Evolutionary conservation across 2,329 filamentous ascomycete species (phyloP), one percentile per base, ranked within the genome.

Genomic region (Alternaria sp.): DNA sequence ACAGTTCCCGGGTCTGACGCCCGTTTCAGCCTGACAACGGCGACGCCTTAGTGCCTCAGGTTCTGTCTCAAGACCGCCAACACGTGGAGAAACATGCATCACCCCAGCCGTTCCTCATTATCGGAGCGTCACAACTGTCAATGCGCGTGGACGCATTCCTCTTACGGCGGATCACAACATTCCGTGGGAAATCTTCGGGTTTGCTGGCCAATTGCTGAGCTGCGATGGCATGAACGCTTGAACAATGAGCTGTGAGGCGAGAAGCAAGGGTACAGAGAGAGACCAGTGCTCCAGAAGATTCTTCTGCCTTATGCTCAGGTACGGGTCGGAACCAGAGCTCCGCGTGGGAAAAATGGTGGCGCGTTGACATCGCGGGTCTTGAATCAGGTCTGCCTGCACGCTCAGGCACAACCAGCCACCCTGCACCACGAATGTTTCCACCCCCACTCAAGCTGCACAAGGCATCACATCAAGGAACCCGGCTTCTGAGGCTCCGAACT

Each of bases 11-110:
- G 23, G 55, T 49, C 28, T 49, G 55, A 50, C 30, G 28, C 18
- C 30, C 57, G 66, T 69, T 67, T 69, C 66, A 69, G 64, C 61
- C 61, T 43, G 58, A 45, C 33, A 54, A 67, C 44, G 57, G 53
- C 53, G 51, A 33, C 51, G 12, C 50, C 59, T 54, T 53, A 43
- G 41, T 65, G 66, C 61, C 60, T 69, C 66, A 69, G 64, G 62
- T 60, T 54, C 28, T 25, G 66, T 69, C 65, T 67, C 66, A 69
- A 56, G 43, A 45, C 11, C 56, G 26, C 9, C 37, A 62, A n/a
- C 47, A 50, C 45, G 28, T 46, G 45, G 55, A 60, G 44, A n/a
- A 43, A 20, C 49, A 30, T 25, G 37, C 21, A 30, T 33, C 44
- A 51, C 51, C 33, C 47, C 46, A 53, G 43, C 55, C 37, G 26